Base-by-base conservation (phyloP, 495 filamentous ascomycete genomes). In the Penicillium ochrochloron region DNA sequence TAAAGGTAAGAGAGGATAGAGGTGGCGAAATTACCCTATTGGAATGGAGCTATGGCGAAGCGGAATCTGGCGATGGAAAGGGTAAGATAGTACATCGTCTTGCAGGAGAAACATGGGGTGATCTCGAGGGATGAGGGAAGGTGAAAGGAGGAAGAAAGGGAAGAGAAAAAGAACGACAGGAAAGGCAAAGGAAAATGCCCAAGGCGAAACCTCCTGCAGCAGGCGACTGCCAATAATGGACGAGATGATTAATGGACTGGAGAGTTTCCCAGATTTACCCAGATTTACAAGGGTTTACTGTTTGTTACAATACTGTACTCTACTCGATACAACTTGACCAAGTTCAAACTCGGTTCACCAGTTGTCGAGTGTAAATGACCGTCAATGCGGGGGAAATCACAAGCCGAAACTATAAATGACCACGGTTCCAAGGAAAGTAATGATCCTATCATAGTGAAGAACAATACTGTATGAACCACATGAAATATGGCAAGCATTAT, bases 41-140 rank as follows among this genome's bases (percentile, higher is more conserved):
- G 68, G 73, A 54, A 76, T 59, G 52, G 69, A 61, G 60, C 66
- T 67, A 59, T 73, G 58, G 55, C 68, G 55, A 60, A 71, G 54
- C 39, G 62, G 59, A 61, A 59, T 61, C 33, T 59, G 59, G 55
- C 62, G 48, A 44, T 66, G 48, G 59, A 63, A 35, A 60, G 62
- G 58, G 65, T 65, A 72, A 66, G 59, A 73, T 71, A 59, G 62
- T 42, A 71, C 74, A 79, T 77, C 65, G 64, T 77, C 69, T 60
- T 65, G 59, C 55, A 60, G 21, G 35, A 61, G 41, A 44, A 68
- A 60, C 48, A 72, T 66, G 55, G 54, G 59, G 41, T 42, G 29
- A 48, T 46, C 60, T 59, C 46, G 51, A 59, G 41, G 35, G 53
- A 57, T 55, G 61, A 59, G 46, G 50, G 56, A 66, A n/a, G 15